Percentiles rank a stretch among this genome's conserved stretches.
These are phyloP conservation scores for Gymnopus androsaceus DNA, from an alignment of 1,284 basidiomycete species.

Conservation along the genomic window DNA sequence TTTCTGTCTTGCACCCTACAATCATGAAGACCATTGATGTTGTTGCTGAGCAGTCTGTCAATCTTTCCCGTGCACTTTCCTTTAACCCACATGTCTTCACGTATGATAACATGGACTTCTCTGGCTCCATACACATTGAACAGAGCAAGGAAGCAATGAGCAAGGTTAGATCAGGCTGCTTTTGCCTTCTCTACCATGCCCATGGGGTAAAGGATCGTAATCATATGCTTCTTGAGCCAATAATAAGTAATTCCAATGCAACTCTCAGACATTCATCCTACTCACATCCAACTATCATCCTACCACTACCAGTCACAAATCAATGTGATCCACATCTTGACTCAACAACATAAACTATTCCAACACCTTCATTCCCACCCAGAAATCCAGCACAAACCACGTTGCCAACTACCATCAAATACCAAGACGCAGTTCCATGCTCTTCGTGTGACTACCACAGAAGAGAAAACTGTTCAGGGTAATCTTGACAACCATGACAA, in stretches of 20 bases:
- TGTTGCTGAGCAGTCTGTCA: conserved; percentile 19
- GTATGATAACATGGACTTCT: conserved; percentile 37
- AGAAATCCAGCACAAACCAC: background rate
- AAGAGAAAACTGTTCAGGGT: background rate
- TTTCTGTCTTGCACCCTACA: conserved; percentile 23
- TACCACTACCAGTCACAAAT: background rate
- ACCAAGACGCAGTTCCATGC: conserved; percentile 18
- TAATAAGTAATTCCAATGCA: background rate
- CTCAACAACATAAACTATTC: background rate
- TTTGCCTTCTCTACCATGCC: conserved; percentile 27
- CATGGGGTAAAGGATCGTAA: conserved; percentile 12
- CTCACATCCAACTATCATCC: background rate
- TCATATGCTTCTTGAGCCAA: conserved; percentile 24
- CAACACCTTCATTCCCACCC: background rate
- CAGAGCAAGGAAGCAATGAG: conserved; percentile 23
- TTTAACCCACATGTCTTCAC: conserved; percentile 20
- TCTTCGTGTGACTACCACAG: background rate
- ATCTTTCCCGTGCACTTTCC: conserved; percentile 17
- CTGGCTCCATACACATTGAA: conserved; percentile 30
- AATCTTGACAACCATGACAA: conserved; percentile 12
- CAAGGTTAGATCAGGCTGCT: conserved; percentile 33
- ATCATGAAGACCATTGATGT: conserved; percentile 20
- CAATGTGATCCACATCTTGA: background rate
- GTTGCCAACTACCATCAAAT: conserved; percentile 21
- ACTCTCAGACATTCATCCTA: background rate